Evolutionary conservation across 2,329 filamentous ascomycete genomes (phyloP).

Genomic region (Penicillium nordicum): DNA sequence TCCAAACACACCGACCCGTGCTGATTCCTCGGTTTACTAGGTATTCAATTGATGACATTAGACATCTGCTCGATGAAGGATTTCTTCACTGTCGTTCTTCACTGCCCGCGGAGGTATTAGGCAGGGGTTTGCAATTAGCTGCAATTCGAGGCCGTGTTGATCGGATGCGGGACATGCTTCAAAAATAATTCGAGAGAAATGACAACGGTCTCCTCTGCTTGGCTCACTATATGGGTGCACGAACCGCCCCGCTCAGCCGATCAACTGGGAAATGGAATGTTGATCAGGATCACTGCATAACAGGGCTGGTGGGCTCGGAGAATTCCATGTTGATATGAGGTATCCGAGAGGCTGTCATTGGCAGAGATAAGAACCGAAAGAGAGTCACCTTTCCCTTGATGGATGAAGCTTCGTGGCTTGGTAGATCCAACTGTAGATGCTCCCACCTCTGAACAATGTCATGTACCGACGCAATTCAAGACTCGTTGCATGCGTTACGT

Average conservation of each 20-base stretch:
- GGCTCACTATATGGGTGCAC: background rate
- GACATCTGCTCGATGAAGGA: background rate
- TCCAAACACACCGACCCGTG: background rate
- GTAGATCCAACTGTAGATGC: background rate
- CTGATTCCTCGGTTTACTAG: background rate
- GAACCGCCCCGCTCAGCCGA: background rate
- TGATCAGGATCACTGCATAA: constrained; percentile 7
- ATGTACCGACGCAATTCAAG: background rate
- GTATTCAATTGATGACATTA: background rate
- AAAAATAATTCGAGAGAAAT: background rate
- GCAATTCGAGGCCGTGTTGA: background rate
- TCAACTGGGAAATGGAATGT: constrained; percentile 16
- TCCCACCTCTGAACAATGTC: background rate
- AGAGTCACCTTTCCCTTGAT: background rate
- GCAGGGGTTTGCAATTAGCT: background rate
- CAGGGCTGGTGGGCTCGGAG: background rate
- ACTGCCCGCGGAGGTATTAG: background rate
- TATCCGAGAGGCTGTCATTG: constrained; percentile 4
- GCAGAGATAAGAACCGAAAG: background rate
- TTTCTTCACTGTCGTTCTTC: background rate
- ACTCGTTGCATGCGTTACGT: background rate
- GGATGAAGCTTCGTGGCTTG: background rate
- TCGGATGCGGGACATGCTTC: background rate
- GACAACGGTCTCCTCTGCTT: background rate
- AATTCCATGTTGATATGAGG: constrained; percentile 1